Evolutionary conservation across 164 flowering plant species (phyloP).

Genomic region (Akebia trifoliata): DNA sequence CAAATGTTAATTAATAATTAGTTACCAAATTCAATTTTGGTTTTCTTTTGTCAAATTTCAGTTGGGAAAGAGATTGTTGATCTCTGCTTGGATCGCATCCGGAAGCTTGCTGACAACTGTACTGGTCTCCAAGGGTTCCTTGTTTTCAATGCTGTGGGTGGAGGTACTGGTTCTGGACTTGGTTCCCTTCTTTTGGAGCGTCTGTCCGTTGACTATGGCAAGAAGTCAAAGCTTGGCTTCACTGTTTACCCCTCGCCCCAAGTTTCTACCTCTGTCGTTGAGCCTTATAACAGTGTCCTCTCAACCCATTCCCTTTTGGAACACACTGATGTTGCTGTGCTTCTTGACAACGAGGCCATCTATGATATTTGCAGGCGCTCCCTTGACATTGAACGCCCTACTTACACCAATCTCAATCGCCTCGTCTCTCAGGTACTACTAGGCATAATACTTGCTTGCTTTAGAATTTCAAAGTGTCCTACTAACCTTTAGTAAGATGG

Average conservation of each 20-base stretch:
- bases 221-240: conserved; percentile 72
- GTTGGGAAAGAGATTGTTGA: conserved; percentile 84
- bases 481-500: too few species aligned
- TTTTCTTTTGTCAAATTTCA: too few species aligned
- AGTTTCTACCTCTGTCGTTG: conserved; percentile 79
- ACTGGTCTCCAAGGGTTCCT: conserved; percentile 82
- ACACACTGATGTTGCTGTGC: conserved; percentile 74
- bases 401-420: conserved; percentile 62
- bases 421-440: conserved; percentile 48
- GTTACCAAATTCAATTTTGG: too few species aligned
- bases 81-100: conserved; percentile 66
- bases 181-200: conserved; percentile 76
- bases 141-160: conserved; percentile 75
- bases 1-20: too few species aligned
- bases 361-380: conserved; percentile 78
- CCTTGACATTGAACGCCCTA: conserved; percentile 73
- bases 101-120: conserved; percentile 81
- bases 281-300: conserved; percentile 82
- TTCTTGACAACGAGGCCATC: conserved; percentile 70
- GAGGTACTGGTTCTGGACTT: conserved; percentile 81
- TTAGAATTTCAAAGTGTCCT: too few species aligned
- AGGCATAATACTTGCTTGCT: too few species aligned
- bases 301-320: conserved; percentile 74
- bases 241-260: conserved; percentile 78
- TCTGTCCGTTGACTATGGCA: conserved; percentile 70